Conservation (phyloP, 2,329 filamentous ascomycete genomes). For the Fusarium domesticum region DNA sequence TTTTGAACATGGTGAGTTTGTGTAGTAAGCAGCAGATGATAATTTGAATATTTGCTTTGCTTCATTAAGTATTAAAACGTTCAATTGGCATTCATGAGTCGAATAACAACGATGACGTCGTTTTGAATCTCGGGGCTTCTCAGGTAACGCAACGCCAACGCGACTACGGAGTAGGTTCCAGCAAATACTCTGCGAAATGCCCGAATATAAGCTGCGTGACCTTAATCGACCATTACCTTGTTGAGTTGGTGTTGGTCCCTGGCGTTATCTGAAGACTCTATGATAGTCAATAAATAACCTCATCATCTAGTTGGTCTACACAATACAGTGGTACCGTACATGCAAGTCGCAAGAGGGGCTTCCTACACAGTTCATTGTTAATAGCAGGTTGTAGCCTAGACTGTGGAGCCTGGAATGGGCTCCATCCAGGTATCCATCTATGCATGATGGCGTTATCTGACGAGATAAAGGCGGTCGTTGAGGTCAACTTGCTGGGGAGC, state of each 20-base stretch:
- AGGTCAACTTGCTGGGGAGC: slow-evolving; percentile 13
- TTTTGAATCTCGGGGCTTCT: background rate
- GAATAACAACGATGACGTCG: background rate
- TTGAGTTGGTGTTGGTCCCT: too few relatives aligned
- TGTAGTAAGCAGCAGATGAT: background rate
- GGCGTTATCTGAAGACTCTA: background rate
- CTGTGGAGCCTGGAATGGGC: slow-evolving; percentile 20
- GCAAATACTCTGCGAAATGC: background rate
- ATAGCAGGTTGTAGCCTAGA: slow-evolving; percentile 1
- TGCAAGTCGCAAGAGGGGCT: background rate
- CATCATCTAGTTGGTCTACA: background rate
- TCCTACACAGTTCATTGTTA: background rate
- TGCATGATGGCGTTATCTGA: slow-evolving; percentile 31
- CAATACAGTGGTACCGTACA: background rate
- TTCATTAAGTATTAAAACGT: too few relatives aligned
- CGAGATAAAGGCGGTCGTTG: slow-evolving; percentile 21
- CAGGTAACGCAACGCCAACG: too few relatives aligned
- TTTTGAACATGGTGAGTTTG: background rate
- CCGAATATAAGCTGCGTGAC: too few relatives aligned
- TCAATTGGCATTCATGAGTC: too few relatives aligned
- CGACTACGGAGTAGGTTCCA: too few relatives aligned
- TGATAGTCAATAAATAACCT: background rate
- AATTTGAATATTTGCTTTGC: background rate
- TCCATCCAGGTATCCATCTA: slow-evolving; percentile 13
- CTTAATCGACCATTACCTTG: too few relatives aligned